Evolutionary conservation across 2,329 filamentous ascomycete genomes (phyloP).

Genomic region (Sporothrix globosa): DNA sequence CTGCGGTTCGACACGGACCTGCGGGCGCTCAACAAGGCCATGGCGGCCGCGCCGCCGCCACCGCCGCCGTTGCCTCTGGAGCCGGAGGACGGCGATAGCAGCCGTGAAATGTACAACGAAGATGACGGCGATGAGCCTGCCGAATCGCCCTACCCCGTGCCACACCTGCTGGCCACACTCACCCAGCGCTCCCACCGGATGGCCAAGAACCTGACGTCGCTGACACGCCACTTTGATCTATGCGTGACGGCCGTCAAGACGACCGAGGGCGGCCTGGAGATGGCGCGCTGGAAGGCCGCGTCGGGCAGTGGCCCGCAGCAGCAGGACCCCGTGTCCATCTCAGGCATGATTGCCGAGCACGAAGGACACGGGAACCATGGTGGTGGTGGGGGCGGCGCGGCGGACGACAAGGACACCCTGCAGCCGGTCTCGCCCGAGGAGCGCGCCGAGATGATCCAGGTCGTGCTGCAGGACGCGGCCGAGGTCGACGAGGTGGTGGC

Average conservation of each 20-base stretch:
- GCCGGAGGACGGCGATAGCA: background rate
- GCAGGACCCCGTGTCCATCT: constrained; percentile 60
- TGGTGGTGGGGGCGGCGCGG: background rate
- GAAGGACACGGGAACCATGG: constrained; percentile 46
- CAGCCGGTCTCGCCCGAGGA: constrained; percentile 76
- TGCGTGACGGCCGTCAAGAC: constrained; percentile 90
- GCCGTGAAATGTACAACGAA: background rate
- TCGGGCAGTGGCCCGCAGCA: constrained; percentile 51
- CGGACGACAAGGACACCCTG: constrained; percentile 56
- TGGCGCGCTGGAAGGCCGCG: constrained; percentile 69
- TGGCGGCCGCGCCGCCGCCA: constrained; percentile 50
- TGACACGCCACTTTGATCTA: constrained; percentile 88
- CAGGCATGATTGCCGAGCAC: constrained; percentile 65
- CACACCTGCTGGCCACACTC: constrained; percentile 62
- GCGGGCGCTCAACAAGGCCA: constrained; percentile 62
- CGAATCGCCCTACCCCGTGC: constrained; percentile 47
- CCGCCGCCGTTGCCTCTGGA: constrained; percentile 35
- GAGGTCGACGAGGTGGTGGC: constrained; percentile 68
- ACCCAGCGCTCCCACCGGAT: constrained; percentile 78
- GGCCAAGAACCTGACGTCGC: constrained; percentile 76
- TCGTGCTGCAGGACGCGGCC: constrained; percentile 72
- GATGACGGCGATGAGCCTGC: background rate
- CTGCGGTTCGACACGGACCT: constrained; percentile 76
- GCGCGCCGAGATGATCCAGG: constrained; percentile 77
- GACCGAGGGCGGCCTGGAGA: constrained; percentile 76